Evolutionary conservation across 306 rosid genomes (phyloP).

Genomic region (Casuarina glauca): DNA sequence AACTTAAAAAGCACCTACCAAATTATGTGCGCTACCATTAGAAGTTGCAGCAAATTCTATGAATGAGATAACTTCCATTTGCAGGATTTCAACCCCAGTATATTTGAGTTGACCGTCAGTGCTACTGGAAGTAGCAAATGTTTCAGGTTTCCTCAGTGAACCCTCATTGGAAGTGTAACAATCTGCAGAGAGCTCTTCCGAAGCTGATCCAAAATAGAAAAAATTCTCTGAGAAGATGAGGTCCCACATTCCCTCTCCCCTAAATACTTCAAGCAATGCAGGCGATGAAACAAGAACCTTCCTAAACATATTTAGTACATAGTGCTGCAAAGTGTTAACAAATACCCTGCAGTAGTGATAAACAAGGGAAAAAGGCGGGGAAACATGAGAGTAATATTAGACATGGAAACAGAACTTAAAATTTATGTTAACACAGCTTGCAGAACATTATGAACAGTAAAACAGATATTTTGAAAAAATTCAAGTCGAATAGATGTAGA

Average conservation of each 20-base stretch:
- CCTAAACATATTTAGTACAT: slow-evolving; percentile 63
- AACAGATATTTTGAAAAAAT: slow-evolving; percentile 7
- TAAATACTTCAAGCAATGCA: slow-evolving; percentile 57
- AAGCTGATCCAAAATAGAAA: slow-evolving; percentile 68
- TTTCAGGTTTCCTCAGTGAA: slow-evolving; percentile 40
- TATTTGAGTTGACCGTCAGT: slow-evolving; percentile 38
- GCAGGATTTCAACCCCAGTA: slow-evolving; percentile 62
- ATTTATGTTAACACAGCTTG: slow-evolving; percentile 9
- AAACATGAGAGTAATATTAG: slow-evolving; percentile 17
- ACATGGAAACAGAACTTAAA: slow-evolving; percentile 13
- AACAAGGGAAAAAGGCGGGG: slow-evolving; percentile 15
- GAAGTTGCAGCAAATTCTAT: slow-evolving; percentile 83
- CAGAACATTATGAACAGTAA: neutral
- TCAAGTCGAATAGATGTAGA: slow-evolving; percentile 14
- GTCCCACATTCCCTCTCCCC: slow-evolving; percentile 89
- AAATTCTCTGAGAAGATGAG: slow-evolving; percentile 86
- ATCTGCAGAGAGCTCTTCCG: slow-evolving; percentile 48
- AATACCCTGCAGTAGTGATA: slow-evolving; percentile 60
- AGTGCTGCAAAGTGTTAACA: slow-evolving; percentile 65
- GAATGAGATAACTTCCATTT: slow-evolving; percentile 73
- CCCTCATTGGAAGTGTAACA: slow-evolving; percentile 32
- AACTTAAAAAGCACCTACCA: slow-evolving; percentile 49
- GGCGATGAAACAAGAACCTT: slow-evolving; percentile 73
- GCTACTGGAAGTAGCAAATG: slow-evolving; percentile 45
- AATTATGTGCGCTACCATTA: slow-evolving; percentile 60